Base-by-base conservation (phyloP, 108 stramenopile species). In the Craspedostauros australis region DNA sequence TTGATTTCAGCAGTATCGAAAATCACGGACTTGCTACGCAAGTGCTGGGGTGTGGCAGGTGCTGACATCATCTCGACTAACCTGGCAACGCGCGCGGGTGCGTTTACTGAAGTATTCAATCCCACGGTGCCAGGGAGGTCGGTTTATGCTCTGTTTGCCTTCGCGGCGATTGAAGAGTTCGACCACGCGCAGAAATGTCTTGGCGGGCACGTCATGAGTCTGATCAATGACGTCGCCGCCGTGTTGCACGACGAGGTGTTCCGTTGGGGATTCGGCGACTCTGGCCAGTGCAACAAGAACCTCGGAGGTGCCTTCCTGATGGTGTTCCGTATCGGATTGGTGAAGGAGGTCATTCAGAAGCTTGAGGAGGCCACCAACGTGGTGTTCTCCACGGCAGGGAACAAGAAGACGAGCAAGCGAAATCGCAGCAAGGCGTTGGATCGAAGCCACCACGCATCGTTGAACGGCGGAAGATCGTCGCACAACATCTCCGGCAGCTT, bases 31-130 rank as follows among this genome's bases (percentile, higher is more conserved):
- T 60, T 99, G 30, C 58, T 99, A 5, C 70, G 92, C 50, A 91
- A 96, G 39, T 96, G 98, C 46, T 99, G 96, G 86, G 98, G 96
- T 22, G 86, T 94, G 4, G 92, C 86, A 19, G 92, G 97, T 20
- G 94, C 95, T 14, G 93, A 85, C 45, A 95, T 98, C 44, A 96
- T 98, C 64, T 90, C 93, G 7, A 84, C 87, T 0, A 95, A 96
- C 57, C 72, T 98, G 39, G 79, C 82, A 12, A 67, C 78, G n/a
- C 46, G 72, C 36, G 78, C 82, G 36, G 77, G 78, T 18, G 77
- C 69, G 21, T 69, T 75, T 15, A 66, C 80, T 24, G 89, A 79
- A 20, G 86, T 91, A 19, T 72, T 92, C 47, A 88, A 92, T 55
- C 91, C 91, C 22, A 86, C 94, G 57, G 77, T 98, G 52, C 97